A percentile compares a stretch with the other conserved stretches of the same genome.
phyloP scores from a whole-genome alignment of 2,329 filamentous ascomycete genomes.

The Pseudogymnoascus sp. region DNA sequence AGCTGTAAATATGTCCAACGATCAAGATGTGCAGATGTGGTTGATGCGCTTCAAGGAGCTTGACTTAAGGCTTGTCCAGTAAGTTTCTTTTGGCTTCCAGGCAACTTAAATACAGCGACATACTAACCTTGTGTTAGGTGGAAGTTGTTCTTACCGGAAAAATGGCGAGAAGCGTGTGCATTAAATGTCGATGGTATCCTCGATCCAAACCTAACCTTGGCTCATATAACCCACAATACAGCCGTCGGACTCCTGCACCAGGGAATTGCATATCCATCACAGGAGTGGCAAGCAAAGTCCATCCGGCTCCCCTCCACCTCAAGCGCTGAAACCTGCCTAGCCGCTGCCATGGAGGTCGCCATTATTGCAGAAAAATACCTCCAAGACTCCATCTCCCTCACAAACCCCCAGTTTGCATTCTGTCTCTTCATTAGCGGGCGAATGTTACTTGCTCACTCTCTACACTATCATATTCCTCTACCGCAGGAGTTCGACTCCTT shows the following conservation, averaged over 20 bases:
- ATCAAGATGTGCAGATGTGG: constrained; percentile 27
- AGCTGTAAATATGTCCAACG: constrained; percentile 23
- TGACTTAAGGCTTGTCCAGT: constrained; percentile 25
- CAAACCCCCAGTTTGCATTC: constrained; percentile 28
- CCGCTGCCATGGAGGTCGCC: constrained; percentile 21
- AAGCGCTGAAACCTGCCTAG: constrained; percentile 22
- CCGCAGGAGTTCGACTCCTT: constrained; percentile 28
- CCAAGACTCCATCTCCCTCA: constrained; percentile 21
- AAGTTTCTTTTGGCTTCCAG: constrained; percentile 5
- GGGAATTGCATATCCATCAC: constrained; percentile 26
- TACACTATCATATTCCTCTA: constrained; percentile 26
- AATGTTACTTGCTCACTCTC: constrained; percentile 28
- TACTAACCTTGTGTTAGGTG: constrained; percentile 13
- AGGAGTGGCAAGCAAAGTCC: constrained; percentile 21
- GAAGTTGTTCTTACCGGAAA: constrained; percentile 26
- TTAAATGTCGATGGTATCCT: constrained; percentile 30
- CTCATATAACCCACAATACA: constrained; percentile 26
- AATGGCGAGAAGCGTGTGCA: constrained; percentile 28
- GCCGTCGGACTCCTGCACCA: constrained; percentile 23
- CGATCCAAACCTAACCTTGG: constrained; percentile 25
- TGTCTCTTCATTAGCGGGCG: constrained; percentile 26
- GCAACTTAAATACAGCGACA: not conserved
- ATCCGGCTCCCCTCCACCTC: constrained; percentile 20
- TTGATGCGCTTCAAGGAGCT: constrained; percentile 28
- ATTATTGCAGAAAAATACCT: constrained; percentile 24